Evolutionary conservation across 2,329 filamentous ascomycete genomes (phyloP).

Genomic region (Trichoderma sp.): DNA sequence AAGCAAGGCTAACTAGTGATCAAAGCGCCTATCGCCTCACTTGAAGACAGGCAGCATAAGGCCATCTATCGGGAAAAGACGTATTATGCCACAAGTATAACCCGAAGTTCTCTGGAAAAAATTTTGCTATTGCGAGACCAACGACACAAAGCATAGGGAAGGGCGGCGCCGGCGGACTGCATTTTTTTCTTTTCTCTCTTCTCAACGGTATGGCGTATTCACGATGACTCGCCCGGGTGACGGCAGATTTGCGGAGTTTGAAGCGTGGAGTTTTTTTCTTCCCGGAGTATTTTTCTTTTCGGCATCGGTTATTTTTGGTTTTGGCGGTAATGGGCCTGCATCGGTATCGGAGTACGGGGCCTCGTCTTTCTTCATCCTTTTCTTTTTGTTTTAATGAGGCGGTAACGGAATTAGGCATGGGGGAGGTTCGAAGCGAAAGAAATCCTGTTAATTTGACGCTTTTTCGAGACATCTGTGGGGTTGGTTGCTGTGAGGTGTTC

Average conservation of each 20-base stretch:
- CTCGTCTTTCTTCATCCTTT: neutral
- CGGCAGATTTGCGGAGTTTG: slow-evolving; percentile 19
- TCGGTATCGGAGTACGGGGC: slow-evolving; percentile 10
- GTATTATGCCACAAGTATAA: neutral
- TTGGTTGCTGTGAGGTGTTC: neutral
- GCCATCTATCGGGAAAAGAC: neutral
- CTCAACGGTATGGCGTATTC: slow-evolving; percentile 4
- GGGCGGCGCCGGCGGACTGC: neutral
- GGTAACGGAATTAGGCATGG: slow-evolving; percentile 9
- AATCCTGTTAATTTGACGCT: neutral
- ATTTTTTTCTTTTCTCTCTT: neutral
- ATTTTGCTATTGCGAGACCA: neutral
- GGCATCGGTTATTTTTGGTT: neutral
- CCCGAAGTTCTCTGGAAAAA: neutral
- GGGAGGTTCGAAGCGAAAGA: neutral
- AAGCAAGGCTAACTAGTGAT: slow-evolving; percentile 1
- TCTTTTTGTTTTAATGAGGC: neutral
- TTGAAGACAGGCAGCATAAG: neutral
- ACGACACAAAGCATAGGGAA: slow-evolving; percentile 3
- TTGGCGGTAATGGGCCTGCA: slow-evolving; percentile 12
- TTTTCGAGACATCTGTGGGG: neutral
- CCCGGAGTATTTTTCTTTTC: neutral
- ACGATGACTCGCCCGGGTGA: slow-evolving; percentile 1
- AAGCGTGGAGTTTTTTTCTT: slow-evolving; percentile 21
- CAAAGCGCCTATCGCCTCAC: slow-evolving; percentile 24